Evolutionary conservation across 495 filamentous ascomycete genomes (phyloP).

Genomic region (Podospora appendiculata): DNA sequence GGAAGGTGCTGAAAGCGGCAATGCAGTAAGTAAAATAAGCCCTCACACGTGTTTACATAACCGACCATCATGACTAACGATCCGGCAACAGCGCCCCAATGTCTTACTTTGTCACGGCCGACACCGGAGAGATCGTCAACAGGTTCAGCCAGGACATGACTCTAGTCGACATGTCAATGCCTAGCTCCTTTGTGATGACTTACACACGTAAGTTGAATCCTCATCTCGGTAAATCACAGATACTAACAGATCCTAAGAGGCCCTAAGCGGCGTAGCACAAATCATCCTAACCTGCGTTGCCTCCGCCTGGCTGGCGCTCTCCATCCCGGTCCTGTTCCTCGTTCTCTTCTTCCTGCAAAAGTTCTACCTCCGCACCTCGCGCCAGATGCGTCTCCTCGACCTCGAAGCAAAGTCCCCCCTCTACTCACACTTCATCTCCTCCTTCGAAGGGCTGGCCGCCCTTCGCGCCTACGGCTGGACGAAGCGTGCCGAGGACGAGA

Average conservation of each 20-base stretch:
- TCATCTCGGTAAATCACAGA: not conserved
- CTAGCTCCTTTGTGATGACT: not conserved
- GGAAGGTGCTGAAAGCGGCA: not conserved
- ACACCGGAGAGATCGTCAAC: constrained; percentile 16
- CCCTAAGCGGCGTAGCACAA: constrained; percentile 9
- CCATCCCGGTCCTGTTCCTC: constrained; percentile 23
- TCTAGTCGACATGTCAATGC: constrained; percentile 16
- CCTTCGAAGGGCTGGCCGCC: constrained; percentile 34
- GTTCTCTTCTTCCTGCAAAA: constrained; percentile 41
- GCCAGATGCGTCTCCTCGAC: constrained; percentile 51
- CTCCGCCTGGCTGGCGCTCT: constrained; percentile 17
- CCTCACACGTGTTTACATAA: too few species aligned
- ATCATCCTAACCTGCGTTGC: constrained; percentile 21
- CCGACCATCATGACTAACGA: too few species aligned
- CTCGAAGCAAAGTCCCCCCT: constrained; percentile 33
- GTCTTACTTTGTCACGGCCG: constrained; percentile 12
- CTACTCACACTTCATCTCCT: constrained; percentile 29
- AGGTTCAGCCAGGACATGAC: constrained; percentile 24
- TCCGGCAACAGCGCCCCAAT: constrained; percentile 10
- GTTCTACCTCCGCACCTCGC: constrained; percentile 49
- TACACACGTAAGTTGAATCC: not conserved
- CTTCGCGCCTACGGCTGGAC: constrained; percentile 41
- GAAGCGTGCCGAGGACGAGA: constrained; percentile 32
- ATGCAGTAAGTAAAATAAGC: not conserved
- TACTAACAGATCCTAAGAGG: not conserved